A percentile compares a stretch with the other conserved stretches of the same genome.
Conservation (phyloP, 78 protist species). For the Monosiga brevicollis region DNA sequence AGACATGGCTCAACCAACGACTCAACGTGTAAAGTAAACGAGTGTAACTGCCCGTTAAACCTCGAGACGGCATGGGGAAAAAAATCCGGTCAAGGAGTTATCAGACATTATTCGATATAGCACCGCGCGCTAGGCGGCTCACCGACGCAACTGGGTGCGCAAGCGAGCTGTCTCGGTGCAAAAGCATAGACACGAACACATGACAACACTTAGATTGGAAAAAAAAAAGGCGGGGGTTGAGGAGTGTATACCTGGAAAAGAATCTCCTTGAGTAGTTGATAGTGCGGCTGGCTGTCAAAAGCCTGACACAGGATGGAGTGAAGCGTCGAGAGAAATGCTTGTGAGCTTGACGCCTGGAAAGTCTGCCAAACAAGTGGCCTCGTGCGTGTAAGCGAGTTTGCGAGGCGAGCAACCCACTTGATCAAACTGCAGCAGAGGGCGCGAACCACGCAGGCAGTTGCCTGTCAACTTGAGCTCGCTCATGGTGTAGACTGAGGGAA, state of each 20-base stretch:
- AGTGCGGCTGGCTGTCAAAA: slow-evolving; percentile 62
- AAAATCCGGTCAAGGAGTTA: background rate
- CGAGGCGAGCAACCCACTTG: too few relatives aligned
- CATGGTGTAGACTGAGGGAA: slow-evolving; percentile 69
- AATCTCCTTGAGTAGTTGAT: slow-evolving; percentile 57
- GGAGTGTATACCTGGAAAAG: slow-evolving; percentile 59
- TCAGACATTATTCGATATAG: too few relatives aligned
- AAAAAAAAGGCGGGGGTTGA: too few relatives aligned
- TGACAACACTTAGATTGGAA: too few relatives aligned
- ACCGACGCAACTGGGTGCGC: too few relatives aligned
- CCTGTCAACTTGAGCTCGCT: slow-evolving; percentile 88
- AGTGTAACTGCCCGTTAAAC: background rate
- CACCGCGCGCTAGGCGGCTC: too few relatives aligned
- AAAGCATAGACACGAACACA: too few relatives aligned
- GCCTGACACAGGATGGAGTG: background rate
- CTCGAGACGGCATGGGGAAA: background rate
- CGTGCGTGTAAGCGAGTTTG: too few relatives aligned
- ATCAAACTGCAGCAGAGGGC: slow-evolving; percentile 90
- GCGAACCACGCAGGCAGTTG: slow-evolving; percentile 84
- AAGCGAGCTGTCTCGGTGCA: too few relatives aligned
- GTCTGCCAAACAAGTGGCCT: too few relatives aligned
- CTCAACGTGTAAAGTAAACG: background rate
- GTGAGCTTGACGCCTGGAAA: too few relatives aligned
- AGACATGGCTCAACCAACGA: background rate
- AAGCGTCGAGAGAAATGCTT: too few relatives aligned